Conservation (phyloP, 2,329 filamentous ascomycete genomes). For the Cytospora piceicola region DNA sequence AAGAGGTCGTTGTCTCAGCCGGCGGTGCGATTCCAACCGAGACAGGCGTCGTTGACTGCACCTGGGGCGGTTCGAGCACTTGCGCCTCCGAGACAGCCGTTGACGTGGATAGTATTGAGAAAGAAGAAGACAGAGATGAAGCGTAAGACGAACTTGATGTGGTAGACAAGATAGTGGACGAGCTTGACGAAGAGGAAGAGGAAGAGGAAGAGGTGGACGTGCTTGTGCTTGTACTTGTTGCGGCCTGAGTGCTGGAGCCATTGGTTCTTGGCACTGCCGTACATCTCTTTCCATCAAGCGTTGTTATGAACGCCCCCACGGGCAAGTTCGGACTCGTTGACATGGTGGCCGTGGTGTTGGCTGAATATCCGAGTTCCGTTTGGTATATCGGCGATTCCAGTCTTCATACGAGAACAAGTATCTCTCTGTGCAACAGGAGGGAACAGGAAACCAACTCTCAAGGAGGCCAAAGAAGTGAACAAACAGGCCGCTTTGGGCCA, state of each 20-base stretch:
- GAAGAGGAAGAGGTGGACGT: slow-evolving; percentile 30
- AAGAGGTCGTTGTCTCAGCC: slow-evolving; percentile 27
- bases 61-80: slow-evolving; percentile 28
- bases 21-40: slow-evolving; percentile 24
- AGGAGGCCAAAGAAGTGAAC: slow-evolving; percentile 35
- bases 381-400: slow-evolving; percentile 48
- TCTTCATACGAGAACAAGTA: slow-evolving; percentile 38
- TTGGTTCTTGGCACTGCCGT: slow-evolving; percentile 53
- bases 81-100: slow-evolving; percentile 29
- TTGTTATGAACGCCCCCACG: slow-evolving; percentile 54
- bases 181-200: slow-evolving; percentile 29
- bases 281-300: slow-evolving; percentile 55
- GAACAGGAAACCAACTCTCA: slow-evolving; percentile 39
- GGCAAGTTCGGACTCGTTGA: slow-evolving; percentile 48
- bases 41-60: slow-evolving; percentile 21
- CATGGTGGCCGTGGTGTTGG: slow-evolving; percentile 50
- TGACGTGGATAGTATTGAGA: background rate
- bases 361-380: background rate
- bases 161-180: slow-evolving; percentile 23
- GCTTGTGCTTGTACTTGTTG: slow-evolving; percentile 33
- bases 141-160: slow-evolving; percentile 18
- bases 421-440: slow-evolving; percentile 35
- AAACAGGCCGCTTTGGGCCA: slow-evolving; percentile 46
- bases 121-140: background rate
- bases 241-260: slow-evolving; percentile 30